Evolutionary conservation across 306 rosid genomes (phyloP).

Genomic region (Inga leiocalycina): DNA sequence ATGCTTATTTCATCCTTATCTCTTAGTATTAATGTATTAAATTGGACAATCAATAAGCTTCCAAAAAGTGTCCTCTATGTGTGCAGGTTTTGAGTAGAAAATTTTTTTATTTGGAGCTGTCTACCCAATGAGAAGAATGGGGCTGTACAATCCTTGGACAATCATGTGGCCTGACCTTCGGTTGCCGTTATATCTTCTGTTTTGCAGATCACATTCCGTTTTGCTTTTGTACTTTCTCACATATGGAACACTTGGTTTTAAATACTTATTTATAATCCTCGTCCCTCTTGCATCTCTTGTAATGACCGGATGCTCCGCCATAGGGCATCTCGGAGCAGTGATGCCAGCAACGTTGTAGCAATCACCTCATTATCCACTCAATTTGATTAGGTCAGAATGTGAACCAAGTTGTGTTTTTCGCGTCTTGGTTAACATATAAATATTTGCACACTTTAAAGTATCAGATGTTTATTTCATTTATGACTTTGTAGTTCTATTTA

Average conservation of each 20-base stretch:
- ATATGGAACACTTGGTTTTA: background rate
- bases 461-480: background rate
- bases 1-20: background rate
- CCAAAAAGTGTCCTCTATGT: background rate
- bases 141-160: background rate
- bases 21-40: background rate
- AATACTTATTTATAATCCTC: no score
- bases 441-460: background rate
- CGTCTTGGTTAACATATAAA: background rate
- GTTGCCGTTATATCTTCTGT: background rate
- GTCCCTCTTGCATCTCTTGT: background rate
- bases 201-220: background rate
- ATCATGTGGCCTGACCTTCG: background rate
- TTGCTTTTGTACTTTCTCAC: background rate
- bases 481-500: no score
- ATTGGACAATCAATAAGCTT: background rate
- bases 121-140: background rate
- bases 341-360: background rate
- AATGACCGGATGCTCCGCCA: background rate
- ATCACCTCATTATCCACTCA: background rate
- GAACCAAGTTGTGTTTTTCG: background rate
- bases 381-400: background rate
- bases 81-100: conserved; percentile 2
- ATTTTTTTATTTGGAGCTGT: background rate
- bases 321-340: background rate